A percentile compares a stretch with the other conserved stretches of the same genome.
These are phyloP conservation scores for Russula dissimulans DNA, from an alignment of 768 basidiomycete genomes.

Conservation along the genomic window DNA sequence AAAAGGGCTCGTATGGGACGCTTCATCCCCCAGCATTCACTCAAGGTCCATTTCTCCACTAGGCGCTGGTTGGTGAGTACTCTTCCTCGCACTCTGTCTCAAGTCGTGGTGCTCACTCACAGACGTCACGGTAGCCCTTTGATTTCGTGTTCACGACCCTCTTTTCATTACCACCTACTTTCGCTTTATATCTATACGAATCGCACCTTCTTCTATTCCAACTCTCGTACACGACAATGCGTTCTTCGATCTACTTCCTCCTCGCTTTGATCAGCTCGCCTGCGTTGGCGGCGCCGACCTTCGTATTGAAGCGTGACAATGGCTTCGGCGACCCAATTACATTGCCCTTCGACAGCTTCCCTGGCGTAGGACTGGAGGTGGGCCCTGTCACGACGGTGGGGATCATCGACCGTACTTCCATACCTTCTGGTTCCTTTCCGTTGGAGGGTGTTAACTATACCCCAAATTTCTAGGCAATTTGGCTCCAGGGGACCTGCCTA, in stretches of 20 bases:
- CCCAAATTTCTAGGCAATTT: too few relatives aligned
- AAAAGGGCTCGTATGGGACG: neutral
- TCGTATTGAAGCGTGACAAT: too few relatives aligned
- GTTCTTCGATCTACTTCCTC: neutral
- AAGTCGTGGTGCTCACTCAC: neutral
- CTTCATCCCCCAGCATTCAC: neutral
- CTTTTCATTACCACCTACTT: neutral
- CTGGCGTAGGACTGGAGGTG: too few relatives aligned
- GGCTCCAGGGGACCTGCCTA: too few relatives aligned
- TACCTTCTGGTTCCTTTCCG: too few relatives aligned
- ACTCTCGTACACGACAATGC: neutral
- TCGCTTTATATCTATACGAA: neutral
- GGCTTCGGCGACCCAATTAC: too few relatives aligned
- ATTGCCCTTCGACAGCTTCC: too few relatives aligned
- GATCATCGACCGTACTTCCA: too few relatives aligned
- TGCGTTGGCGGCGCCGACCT: neutral
- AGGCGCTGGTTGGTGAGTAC: constrained; percentile 4
- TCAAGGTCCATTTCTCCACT: neutral
- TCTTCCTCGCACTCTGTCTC: neutral
- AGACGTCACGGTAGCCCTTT: neutral
- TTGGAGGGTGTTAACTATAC: too few relatives aligned
- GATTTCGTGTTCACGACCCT: neutral
- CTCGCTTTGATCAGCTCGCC: neutral
- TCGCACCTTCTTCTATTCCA: neutral
- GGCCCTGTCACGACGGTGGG: too few relatives aligned